phyloP scores from a whole-genome alignment of 2,329 filamentous ascomycete species.

The Neopestalotiopsis clavispora region DNA sequence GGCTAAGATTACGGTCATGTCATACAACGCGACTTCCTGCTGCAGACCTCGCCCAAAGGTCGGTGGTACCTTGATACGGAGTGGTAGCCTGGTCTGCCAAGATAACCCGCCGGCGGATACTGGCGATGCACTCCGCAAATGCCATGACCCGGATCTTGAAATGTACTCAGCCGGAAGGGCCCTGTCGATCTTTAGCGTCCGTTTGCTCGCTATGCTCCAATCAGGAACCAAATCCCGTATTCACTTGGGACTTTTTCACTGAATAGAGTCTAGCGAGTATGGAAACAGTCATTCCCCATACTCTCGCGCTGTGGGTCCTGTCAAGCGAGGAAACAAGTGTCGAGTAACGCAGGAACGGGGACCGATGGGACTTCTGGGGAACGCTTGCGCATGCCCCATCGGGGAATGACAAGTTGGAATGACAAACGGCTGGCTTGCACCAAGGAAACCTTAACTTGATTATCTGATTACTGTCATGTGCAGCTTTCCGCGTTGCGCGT shows the following conservation, averaged over 20 bases:
- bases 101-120: neutral
- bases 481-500: neutral
- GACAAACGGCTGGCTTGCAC: neutral
- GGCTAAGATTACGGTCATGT: neutral
- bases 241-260: neutral
- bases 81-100: neutral
- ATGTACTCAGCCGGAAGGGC: neutral
- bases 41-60: too few species aligned
- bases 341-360: neutral
- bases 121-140: neutral
- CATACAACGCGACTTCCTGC: too few species aligned
- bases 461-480: neutral
- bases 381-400: neutral
- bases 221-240: neutral
- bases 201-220: neutral
- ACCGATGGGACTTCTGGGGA: neutral
- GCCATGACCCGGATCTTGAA: neutral
- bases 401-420: neutral
- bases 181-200: neutral
- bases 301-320: neutral
- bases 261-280: neutral
- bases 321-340: neutral
- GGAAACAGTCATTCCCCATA: neutral
- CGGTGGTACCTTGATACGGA: too few species aligned
- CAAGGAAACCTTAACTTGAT: neutral